A percentile compares a stretch with the other conserved stretches of the same genome.
These are phyloP conservation scores for Hanseniaspora pseudoguilliermondii DNA, from an alignment of 805 yeast species.

Conservation along the genomic window DNA sequence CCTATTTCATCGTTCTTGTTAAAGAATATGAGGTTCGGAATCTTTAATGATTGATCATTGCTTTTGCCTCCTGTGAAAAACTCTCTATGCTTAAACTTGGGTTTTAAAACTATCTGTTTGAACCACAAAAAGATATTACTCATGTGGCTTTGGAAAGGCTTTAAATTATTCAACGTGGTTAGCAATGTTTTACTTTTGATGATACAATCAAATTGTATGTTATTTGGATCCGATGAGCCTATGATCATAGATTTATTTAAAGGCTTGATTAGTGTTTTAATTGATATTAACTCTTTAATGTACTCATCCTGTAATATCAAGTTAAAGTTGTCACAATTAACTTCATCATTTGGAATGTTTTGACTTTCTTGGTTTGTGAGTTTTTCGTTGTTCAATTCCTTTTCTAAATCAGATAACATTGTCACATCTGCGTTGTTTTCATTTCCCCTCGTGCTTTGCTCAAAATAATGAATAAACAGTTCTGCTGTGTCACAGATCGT, in stretches of 20 bases:
- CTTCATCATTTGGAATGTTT: not conserved
- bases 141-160: constrained; percentile 11
- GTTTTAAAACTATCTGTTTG: constrained; percentile 7
- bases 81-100: constrained; percentile 9
- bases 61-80: constrained; percentile 7
- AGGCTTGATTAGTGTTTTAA: constrained; percentile 3
- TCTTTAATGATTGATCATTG: not conserved
- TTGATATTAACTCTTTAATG: constrained; percentile 4
- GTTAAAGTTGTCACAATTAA: constrained; percentile 1
- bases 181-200: constrained; percentile 3
- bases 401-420: not conserved
- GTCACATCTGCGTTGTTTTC: not conserved
- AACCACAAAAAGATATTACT: constrained; percentile 9
- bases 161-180: constrained; percentile 2
- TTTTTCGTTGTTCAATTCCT: not conserved
- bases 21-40: constrained; percentile 8
- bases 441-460: not conserved
- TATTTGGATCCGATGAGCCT: not conserved
- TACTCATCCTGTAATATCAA: constrained; percentile 7
- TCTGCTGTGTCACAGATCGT: not conserved
- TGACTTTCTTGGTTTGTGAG: not conserved
- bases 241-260: not conserved
- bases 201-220: constrained; percentile 8
- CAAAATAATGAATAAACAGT: constrained; percentile 9
- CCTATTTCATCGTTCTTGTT: constrained; percentile 12